Base-by-base conservation (phyloP, 805 yeast genomes). In the Metschnikowia cubensis region DNA sequence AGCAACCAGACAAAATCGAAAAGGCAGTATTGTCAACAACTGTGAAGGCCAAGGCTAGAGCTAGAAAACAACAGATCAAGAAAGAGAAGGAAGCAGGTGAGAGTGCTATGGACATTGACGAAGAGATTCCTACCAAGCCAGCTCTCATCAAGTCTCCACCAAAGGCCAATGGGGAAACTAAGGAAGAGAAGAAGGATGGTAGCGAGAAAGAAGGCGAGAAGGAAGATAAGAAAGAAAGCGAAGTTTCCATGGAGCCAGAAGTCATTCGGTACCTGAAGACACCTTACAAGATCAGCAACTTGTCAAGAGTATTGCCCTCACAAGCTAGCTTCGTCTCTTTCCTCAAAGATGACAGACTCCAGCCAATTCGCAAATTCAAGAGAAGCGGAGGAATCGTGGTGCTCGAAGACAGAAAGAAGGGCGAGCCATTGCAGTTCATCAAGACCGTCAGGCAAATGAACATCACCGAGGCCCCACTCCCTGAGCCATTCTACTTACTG, bases 21-120 rank as follows among this genome's bases (percentile, higher is more conserved):
- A 88, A 96, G 38, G 99, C 97, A 2, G 96, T 94, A 14, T 77
- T 94, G 49, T 90, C 97, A 2, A 92, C 97, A 0, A 92, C 99
- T 2, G 89, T 84, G 15, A 85, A 84, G 66, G 97, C 97, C n/a
- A 89, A 87, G 67, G 94, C 92, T 33, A 84, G 97, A 67, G 96
- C 96, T 22, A 84, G 82, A 73, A 82, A 81, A 71, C 74, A 76
- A 37, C 73, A 74, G 54, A 78, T 77, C 40, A 74, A 75, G 57
- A 77, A 78, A 62, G 79, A 77, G 60, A 71, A 80, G 64, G 80
- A 81, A 41, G 73, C 75, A 50, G 75, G 68, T 14, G 71, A 59
- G 5, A 73, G 66, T 36, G 68, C 70, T 31, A 71, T 75, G 77
- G 80, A 76, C 13, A 63, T 71, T 5, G 77, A 73, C 42, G 73